Evolutionary conservation across 805 yeast species (phyloP), one percentile per base, ranked within the genome.

Genomic region (Nakazawaea holstii): DNA sequence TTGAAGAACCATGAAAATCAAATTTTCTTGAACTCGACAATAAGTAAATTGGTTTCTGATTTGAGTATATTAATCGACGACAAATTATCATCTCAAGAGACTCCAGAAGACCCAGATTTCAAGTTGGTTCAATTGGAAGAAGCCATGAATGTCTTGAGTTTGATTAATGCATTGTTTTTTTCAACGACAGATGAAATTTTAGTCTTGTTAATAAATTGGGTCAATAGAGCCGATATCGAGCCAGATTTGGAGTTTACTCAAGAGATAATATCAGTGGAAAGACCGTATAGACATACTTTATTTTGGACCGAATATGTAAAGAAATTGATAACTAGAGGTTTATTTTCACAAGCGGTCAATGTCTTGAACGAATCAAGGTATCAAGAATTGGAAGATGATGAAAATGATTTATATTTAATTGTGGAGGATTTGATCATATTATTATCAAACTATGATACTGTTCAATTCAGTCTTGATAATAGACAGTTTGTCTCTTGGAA

Each of bases 181-280:
- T 56, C 69, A 1, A 67, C 70, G 14, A 58, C 63, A 10, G 66
- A 70, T 48, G 66, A 60, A 43, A 68, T 69, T 52, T 73, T 81
- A 29, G 67, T 68, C 41, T 58, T 70, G 35, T 61, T 81, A 32
- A 62, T 73, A 13, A 73, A 70, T 41, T 86, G 94, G 94, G 69
- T 83, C 26, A 86, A 86, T 57, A 71, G 79, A 48, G 80, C 83
- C 29, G 87, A 84, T 58, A 80, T 83, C 5, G 77, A 78, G 53
- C 91, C 91, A 1, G 79, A 74, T 49, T 68, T 69, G 15, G 77
- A 72, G 27, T 61, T 76, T 30, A 68, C 76, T 4, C 74, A 78
- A 45, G 68, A 62, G 39, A 74, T 75, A 8, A 62, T 73, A 55
- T 58, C 59, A 30, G 65, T 62, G 17, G 75, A 70, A 1, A 65